Evolutionary conservation across 2,329 filamentous ascomycete genomes (phyloP), one percentile per base, ranked within the genome.

Genomic region (Nigrospora sphaerica): DNA sequence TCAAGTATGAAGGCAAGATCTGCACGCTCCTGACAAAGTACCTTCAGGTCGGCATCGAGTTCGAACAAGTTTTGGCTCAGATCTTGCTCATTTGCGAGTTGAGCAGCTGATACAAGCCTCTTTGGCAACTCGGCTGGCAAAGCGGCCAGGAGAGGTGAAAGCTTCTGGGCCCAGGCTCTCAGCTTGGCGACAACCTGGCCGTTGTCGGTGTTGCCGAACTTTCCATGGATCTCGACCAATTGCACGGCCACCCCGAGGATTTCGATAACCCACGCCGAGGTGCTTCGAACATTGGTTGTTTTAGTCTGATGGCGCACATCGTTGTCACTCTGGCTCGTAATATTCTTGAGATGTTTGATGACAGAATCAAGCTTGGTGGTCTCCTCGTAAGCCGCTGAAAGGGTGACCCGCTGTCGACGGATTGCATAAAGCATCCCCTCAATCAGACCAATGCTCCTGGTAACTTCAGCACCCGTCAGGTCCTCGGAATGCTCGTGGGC

Each of bases 401-500:
- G 66, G 6, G 68, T 64, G 40, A 62, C 64, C 48, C 85, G 74
- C 61, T 91, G 86, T 4, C 70, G 66, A 12, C 88, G 59, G 1
- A 79, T 62, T n/a, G 81, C 68, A 49, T 84, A 75, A 31, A 97
- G 70, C 49, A 96, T 75, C 23, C 91, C 89, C 62, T 98, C 93
- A n/a, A 96, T 71, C 53, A 88, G 88, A 0, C 89, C 89, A 42
- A 87, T 77, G 61, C 89, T 91, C 58, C 91, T 79, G 37, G 78
- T 76, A 9, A 93, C 78, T 56, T 96, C 89, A 10, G 88, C 84
- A 37, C 82, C 77, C 39, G 86, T 95, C 35, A 98, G 69, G 53
- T 98, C 95, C 34, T 88, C 84, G 1, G 87, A 89, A 64, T 95
- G 89, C 43, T 88, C 83, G 52, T 82, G 75, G 11, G 80, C 72